phyloP scores from a whole-genome alignment of 1,284 basidiomycete species.

The Cryptococcus floricola region DNA sequence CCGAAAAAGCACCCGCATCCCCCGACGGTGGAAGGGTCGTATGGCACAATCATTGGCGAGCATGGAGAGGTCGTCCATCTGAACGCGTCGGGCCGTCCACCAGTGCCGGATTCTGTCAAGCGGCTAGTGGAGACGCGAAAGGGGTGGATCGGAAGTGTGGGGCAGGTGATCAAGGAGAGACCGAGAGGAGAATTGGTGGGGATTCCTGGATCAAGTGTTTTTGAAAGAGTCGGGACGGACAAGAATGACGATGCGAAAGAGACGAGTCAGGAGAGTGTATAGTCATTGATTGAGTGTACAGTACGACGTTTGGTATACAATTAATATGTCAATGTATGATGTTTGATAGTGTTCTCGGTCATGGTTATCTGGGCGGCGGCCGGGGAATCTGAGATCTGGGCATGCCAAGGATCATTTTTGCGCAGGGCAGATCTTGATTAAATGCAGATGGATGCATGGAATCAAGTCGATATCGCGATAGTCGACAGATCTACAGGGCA shows the following conservation, averaged over 20 bases:
- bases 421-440: too few species aligned
- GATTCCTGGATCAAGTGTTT: slow-evolving; percentile 68
- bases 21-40: not conserved
- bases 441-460: too few species aligned
- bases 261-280: not conserved
- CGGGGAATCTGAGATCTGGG: too few species aligned
- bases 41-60: not conserved
- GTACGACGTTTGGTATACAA: too few species aligned
- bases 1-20: slow-evolving; percentile 71
- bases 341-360: too few species aligned
- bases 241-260: slow-evolving; percentile 27
- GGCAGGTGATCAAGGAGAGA: slow-evolving; percentile 60
- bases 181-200: slow-evolving; percentile 67
- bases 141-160: slow-evolving; percentile 71
- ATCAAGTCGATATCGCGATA: too few species aligned
- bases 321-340: too few species aligned
- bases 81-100: slow-evolving; percentile 53
- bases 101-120: slow-evolving; percentile 67
- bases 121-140: slow-evolving; percentile 65
- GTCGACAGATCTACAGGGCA: too few species aligned
- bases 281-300: too few species aligned
- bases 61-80: not conserved
- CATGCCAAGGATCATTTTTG: too few species aligned
- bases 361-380: too few species aligned
- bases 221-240: slow-evolving; percentile 66